Base-by-base conservation (phyloP, 371 early-diverging fungal genomes). In the Apophysomyces trapeziformis region DNA sequence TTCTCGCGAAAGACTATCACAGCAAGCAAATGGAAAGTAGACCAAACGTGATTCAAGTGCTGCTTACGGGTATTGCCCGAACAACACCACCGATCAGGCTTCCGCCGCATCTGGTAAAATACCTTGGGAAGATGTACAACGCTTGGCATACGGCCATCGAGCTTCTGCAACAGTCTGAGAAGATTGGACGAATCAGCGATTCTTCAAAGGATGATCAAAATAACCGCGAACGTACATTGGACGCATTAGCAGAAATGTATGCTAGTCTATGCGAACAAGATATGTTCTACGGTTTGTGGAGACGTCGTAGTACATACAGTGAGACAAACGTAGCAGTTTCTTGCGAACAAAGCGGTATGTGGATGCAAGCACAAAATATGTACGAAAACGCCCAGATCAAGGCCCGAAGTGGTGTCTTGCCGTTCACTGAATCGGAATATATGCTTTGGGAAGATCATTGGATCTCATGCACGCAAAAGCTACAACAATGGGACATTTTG, bases 401-500 rank as follows among this genome's bases (percentile, higher is more conserved):
- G 75, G 97, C 96, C 1, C 83, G 96, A 7, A 91, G 90, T 4
- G 95, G 95, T 0, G 86, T 88, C 2, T 73, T 97, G 56, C 93
- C 95, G 3, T 97, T 96, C 71, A 90, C 93, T n/a, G 99, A 99
- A 75, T 87, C 96, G 1, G 99, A 99, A 73, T 99, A 96, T 70
- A 87, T 88, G 58, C 76, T 99, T 7, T 99, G 99, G 99, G 98
- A 99, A 78, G 93, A 97, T 57, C 96, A 95, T 68, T 99, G 99
- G 95, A 89, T 99, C 21, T 75, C 78, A 14, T 95, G 96, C 65
- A 92, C 99, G 0, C 87, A 96, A 70, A 89, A 93, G 59, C 78
- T 99, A 41, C 99, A 99, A 79, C 97, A 96, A 71, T 99, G 99
- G 99, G 99, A 99, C 67, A 88, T 99, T 58, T 79, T 99, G 58